These are phyloP conservation scores for Hymenoscyphus occultus DNA, from an alignment of 2,329 filamentous ascomycete species.

Conservation along the genomic window DNA sequence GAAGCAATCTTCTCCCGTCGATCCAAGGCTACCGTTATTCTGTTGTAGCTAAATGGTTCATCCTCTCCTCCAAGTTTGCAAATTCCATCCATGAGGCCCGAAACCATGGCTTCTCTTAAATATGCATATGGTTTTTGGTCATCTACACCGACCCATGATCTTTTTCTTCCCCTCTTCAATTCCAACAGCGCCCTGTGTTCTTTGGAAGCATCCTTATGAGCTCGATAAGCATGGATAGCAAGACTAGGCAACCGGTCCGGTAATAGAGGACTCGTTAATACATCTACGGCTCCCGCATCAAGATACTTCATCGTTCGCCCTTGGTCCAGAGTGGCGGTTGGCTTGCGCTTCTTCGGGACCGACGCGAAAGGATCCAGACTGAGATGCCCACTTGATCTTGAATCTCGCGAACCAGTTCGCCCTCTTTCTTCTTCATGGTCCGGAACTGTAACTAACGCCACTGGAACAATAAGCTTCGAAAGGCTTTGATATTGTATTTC, in stretches of 20 bases:
- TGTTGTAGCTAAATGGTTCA: conserved; percentile 59
- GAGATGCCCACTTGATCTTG: conserved; percentile 23
- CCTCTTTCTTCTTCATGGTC: conserved; percentile 31
- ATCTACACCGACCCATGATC: conserved; percentile 87
- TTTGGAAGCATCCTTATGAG: conserved; percentile 70
- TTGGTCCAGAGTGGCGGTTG: conserved; percentile 44
- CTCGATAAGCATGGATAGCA: conserved; percentile 79
- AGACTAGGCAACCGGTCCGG: conserved; percentile 71
- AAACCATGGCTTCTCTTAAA: conserved; percentile 89
- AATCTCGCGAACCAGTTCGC: conserved; percentile 23
- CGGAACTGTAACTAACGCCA: conserved; percentile 41
- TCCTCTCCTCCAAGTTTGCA: conserved; percentile 66
- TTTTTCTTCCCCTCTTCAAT: conserved; percentile 71
- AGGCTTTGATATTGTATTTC: conserved; percentile 49
- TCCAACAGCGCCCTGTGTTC: conserved; percentile 72
- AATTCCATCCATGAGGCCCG: conserved; percentile 83
- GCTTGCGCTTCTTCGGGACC: conserved; percentile 26
- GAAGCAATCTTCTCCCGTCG: conserved; percentile 63
- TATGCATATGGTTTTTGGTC: conserved; percentile 87
- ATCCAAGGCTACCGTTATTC: conserved; percentile 65
- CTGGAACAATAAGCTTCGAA: conserved; percentile 47
- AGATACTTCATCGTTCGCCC: conserved; percentile 67
- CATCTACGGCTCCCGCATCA: conserved; percentile 82
- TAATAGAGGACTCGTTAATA: conserved; percentile 76
- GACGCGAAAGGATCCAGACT: conserved; percentile 21